These are phyloP conservation scores for Fusarium chuoi DNA, from an alignment of 2,329 filamentous ascomycete species.

Conservation along the genomic window DNA sequence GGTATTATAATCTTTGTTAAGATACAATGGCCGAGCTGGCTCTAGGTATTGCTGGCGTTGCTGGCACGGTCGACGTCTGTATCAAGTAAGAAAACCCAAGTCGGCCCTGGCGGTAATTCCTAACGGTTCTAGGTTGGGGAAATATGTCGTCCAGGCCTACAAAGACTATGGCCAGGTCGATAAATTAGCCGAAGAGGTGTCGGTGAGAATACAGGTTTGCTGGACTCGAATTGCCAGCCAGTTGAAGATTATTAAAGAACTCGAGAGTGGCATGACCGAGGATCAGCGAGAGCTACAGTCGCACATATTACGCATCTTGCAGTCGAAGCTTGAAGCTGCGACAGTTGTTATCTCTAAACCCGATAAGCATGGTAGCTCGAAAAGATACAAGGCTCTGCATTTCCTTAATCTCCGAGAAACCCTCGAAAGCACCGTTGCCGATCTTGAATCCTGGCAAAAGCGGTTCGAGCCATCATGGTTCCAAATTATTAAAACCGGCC, in stretches of 20 bases:
- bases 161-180: background rate
- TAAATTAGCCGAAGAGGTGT: background rate
- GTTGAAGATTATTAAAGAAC: background rate
- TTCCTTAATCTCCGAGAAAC: background rate
- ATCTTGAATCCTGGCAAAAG: conserved; percentile 1
- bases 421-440: background rate
- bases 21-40: background rate
- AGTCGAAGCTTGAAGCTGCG: background rate
- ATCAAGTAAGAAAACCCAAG: background rate
- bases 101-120: no score
- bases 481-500: background rate
- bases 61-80: background rate
- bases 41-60: background rate
- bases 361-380: background rate
- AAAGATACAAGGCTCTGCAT: background rate
- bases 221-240: background rate
- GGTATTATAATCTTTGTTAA: accelerated
- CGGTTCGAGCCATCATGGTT: conserved; percentile 6
- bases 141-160: background rate
- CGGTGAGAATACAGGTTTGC: background rate
- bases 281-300: background rate
- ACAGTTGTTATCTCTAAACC: background rate
- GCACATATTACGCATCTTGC: background rate
- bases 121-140: background rate
- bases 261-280: background rate